Evolutionary conservation across 495 filamentous ascomycete species (phyloP).

Genomic region (Aspergillus biplanus): DNA sequence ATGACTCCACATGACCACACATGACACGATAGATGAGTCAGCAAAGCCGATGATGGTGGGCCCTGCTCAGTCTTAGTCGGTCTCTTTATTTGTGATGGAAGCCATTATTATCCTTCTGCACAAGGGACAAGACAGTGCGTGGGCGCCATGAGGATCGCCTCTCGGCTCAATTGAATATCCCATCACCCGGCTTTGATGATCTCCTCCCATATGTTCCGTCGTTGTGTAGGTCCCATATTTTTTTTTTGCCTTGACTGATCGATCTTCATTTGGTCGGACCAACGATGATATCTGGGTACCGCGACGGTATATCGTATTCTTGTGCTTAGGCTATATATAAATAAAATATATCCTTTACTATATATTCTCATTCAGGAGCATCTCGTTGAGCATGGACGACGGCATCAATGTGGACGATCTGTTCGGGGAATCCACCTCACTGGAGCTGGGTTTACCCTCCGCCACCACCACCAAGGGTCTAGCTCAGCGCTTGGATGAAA

Average conservation of each 20-base stretch:
- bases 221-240: neutral
- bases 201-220: neutral
- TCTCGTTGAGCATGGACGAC: conserved; percentile 68
- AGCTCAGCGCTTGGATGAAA: conserved; percentile 74
- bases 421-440: conserved; percentile 68
- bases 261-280: neutral
- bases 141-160: conserved; percentile 3
- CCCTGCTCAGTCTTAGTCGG: conserved; percentile 19
- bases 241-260: neutral
- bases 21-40: conserved; percentile 27
- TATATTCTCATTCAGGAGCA: conserved; percentile 18
- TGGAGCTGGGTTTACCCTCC: conserved; percentile 56
- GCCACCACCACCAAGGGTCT: conserved; percentile 66
- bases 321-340: conserved; percentile 5
- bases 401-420: conserved; percentile 73
- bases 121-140: neutral
- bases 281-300: neutral
- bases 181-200: neutral
- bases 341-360: conserved; percentile 1
- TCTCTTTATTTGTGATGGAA: conserved; percentile 1
- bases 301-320: conserved; percentile 1
- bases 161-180: neutral
- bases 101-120: conserved; percentile 9
- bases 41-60: conserved; percentile 14
- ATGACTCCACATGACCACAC: conserved; percentile 29